These are phyloP conservation scores for Asterophora lycoperdoides DNA, from an alignment of 768 basidiomycete species.

Conservation along the genomic window DNA sequence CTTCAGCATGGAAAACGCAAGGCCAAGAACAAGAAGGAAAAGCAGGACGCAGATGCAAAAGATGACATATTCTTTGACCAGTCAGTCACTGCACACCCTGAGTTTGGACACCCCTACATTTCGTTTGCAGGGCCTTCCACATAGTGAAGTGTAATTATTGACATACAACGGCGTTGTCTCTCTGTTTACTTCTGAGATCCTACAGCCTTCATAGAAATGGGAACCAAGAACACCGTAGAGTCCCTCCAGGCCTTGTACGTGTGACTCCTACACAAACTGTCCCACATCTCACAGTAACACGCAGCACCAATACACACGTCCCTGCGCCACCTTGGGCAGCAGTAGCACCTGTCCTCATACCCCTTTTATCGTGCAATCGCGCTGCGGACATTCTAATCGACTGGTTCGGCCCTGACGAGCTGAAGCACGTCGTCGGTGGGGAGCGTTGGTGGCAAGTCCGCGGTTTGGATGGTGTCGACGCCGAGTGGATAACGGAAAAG, in stretches of 20 bases:
- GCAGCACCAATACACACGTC: constrained; percentile 64
- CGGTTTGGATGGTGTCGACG: constrained; percentile 64
- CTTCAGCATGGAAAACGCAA: constrained; percentile 42
- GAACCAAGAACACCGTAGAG: constrained; percentile 63
- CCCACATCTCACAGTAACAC: neutral
- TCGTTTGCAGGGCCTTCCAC: constrained; percentile 50
- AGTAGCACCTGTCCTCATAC: constrained; percentile 53
- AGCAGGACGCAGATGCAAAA: constrained; percentile 43
- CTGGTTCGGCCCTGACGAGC: constrained; percentile 69
- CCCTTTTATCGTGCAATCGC: constrained; percentile 50
- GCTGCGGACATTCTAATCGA: constrained; percentile 66
- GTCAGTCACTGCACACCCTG: constrained; percentile 27
- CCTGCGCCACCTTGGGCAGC: constrained; percentile 65
- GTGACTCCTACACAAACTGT: neutral
- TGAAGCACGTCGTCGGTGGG: constrained; percentile 67
- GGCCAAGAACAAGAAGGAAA: constrained; percentile 32
- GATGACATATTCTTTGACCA: constrained; percentile 69
- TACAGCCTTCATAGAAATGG: constrained; percentile 58
- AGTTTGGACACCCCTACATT: neutral
- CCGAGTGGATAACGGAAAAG: constrained; percentile 56
- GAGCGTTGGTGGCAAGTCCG: constrained; percentile 83
- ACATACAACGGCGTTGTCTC: neutral
- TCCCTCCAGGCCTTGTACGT: constrained; percentile 64
- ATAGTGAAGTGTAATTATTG: constrained; percentile 52
- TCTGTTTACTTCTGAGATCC: neutral